A percentile compares a stretch with the other conserved stretches of the same genome.
Evolutionary conservation across 371 early-diverging fungal species (phyloP).

Genomic region (Mucor irregularis): DNA sequence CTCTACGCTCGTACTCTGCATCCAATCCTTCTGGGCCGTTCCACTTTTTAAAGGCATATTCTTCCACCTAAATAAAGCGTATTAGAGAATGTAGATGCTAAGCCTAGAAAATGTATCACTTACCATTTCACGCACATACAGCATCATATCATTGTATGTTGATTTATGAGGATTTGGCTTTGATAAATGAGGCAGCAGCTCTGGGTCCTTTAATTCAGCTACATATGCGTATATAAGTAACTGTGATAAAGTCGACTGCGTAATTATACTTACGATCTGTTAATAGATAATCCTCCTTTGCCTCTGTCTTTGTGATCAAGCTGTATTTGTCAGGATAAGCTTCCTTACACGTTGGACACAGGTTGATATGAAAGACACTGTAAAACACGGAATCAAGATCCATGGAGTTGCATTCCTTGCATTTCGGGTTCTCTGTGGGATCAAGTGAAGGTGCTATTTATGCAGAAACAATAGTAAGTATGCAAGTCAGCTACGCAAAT

Average conservation of each 20-base stretch:
- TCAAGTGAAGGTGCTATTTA: conserved; percentile 59
- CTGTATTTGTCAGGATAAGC: conserved; percentile 81
- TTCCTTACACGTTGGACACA: conserved; percentile 79
- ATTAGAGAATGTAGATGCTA: not conserved
- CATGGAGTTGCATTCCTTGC: conserved; percentile 77
- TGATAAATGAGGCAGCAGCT: conserved; percentile 79
- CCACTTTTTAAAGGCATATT: conserved; percentile 93
- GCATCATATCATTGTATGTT: conserved; percentile 95
- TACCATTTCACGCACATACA: conserved; percentile 85
- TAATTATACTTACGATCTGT: conserved; percentile 70
- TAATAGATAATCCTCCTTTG: conserved; percentile 84
- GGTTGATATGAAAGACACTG: conserved; percentile 67
- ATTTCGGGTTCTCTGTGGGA: conserved; percentile 65
- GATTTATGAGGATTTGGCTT: conserved; percentile 94
- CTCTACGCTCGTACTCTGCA: conserved; percentile 86
- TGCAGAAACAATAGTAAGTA: no score
- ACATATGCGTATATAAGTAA: not conserved
- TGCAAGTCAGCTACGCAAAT: no score
- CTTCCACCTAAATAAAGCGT: conserved; percentile 67
- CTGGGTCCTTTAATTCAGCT: conserved; percentile 83
- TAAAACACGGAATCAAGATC: conserved; percentile 76
- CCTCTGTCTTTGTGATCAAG: conserved; percentile 94
- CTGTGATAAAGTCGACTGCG: not conserved
- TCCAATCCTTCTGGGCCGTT: conserved; percentile 85
- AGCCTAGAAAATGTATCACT: not conserved